phyloP scores from a whole-genome alignment of 805 yeast species.

The Teunomyces panamensis region DNA sequence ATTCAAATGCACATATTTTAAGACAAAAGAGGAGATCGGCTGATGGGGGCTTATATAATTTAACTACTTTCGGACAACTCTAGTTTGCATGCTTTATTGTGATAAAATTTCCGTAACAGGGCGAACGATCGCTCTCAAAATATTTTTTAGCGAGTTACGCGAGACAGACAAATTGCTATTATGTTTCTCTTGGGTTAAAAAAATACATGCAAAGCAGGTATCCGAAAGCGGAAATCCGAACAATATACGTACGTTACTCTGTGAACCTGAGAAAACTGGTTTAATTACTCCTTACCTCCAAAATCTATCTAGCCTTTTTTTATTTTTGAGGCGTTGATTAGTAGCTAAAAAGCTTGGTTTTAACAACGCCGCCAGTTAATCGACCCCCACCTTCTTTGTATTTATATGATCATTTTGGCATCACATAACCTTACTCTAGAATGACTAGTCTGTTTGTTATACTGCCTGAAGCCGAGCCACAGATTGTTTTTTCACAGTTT shows the following conservation, averaged over 20 bases:
- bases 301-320: background rate
- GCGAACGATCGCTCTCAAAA: background rate
- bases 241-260: background rate
- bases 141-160: background rate
- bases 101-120: background rate
- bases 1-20: too few species aligned
- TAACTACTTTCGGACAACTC: background rate
- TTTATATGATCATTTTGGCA: background rate
- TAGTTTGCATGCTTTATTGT: background rate
- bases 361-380: background rate
- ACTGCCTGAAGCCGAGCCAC: background rate
- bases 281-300: background rate
- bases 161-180: background rate
- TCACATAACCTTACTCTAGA: background rate
- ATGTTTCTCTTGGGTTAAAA: background rate
- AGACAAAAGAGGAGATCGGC: too few species aligned
- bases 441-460: background rate
- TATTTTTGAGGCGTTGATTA: background rate
- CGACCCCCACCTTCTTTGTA: background rate
- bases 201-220: background rate
- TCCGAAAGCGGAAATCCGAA: background rate
- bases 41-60: background rate
- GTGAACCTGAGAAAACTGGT: background rate
- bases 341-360: background rate
- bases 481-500: constrained; percentile 4